These are phyloP conservation scores for Ophiostoma sp. DNA, from an alignment of 2,329 filamentous ascomycete genomes.

Conservation along the genomic window DNA sequence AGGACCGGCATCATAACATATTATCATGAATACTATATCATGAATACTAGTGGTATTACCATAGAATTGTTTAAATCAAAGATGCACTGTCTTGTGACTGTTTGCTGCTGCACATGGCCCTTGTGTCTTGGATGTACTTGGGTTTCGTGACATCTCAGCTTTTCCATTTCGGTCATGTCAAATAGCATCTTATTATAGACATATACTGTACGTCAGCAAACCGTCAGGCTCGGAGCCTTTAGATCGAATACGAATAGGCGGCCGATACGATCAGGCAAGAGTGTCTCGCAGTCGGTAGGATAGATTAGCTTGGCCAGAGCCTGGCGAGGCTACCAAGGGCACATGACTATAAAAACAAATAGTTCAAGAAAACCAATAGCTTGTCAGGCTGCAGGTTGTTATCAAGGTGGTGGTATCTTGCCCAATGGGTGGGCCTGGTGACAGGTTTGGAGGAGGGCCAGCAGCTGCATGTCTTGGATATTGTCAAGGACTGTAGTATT, in stretches of 20 bases:
- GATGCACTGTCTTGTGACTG: neutral
- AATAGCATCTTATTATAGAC: neutral
- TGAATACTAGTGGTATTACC: no score
- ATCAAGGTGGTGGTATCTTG: neutral
- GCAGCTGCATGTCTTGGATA: constrained; percentile 12
- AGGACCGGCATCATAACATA: no score
- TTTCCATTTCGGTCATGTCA: neutral
- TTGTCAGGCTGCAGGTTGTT: constrained; percentile 2
- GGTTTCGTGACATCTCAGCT: neutral
- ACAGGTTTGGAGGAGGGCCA: neutral
- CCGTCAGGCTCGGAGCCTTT: constrained; percentile 9
- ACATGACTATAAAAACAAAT: constrained; percentile 5
- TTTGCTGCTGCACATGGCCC: neutral
- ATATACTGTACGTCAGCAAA: neutral
- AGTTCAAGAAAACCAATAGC: neutral
- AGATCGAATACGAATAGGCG: constrained; percentile 6
- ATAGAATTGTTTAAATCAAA: no score
- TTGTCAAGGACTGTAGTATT: neutral
- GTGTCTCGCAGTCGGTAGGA: neutral
- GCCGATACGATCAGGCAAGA: neutral
- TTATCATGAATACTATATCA: no score
- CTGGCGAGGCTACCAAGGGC: constrained; percentile 3
- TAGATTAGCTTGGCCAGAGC: neutral
- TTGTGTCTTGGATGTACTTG: neutral
- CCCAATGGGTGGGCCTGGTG: constrained; percentile 9